Base-by-base conservation (phyloP, 257 asterid species). In the Przewalskia tangutica region DNA sequence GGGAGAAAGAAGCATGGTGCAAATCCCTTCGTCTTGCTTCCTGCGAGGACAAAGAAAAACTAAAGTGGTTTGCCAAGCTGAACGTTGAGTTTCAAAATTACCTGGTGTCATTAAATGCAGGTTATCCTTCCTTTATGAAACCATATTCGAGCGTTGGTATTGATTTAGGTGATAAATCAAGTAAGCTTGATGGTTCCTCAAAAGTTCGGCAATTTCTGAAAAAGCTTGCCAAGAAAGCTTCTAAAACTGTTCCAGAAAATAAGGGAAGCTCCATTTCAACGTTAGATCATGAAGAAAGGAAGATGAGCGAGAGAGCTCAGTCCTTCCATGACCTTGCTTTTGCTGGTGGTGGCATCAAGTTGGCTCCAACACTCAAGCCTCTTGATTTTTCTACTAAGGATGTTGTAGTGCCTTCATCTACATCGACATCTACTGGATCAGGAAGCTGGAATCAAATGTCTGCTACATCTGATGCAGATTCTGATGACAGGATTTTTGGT, bases 1-100 rank as follows among this genome's bases (percentile, higher is more conserved):
- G 95, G 97, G 97, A 95, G 86, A 95, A 95, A 83, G 99, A 95
- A 87, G 90, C 97, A 81, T 95, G 99, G 99, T 95, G 99, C 85
- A 95, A 91, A 92, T 95, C 92, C 82, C 97, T 95, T 77, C 97
- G 98, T 77, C 89, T 91, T 86, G 97, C 97, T 88, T 94, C 98
- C 66, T 88, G 85, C 81, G 76, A 84, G 68, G 94, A 90, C 83
- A 86, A 87, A 54, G 93, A 84, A 56, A 90, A 87, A 84, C 82
- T 58, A 2, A 63, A 79, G 70, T 91, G 98, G 97, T 89, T 91
- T 89, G 86, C 92, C 85, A 85, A 81, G 81, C 83, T 94, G 91
- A 91, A 84, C 71, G 20, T 80, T 80, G 98, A 94, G 83, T 95
- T 95, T 85, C 93, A 88, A 60, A 81, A 77, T 86, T 95, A 95